Base-by-base conservation (phyloP, 148 eudicot species). In the Rhododendron ovatum region DNA sequence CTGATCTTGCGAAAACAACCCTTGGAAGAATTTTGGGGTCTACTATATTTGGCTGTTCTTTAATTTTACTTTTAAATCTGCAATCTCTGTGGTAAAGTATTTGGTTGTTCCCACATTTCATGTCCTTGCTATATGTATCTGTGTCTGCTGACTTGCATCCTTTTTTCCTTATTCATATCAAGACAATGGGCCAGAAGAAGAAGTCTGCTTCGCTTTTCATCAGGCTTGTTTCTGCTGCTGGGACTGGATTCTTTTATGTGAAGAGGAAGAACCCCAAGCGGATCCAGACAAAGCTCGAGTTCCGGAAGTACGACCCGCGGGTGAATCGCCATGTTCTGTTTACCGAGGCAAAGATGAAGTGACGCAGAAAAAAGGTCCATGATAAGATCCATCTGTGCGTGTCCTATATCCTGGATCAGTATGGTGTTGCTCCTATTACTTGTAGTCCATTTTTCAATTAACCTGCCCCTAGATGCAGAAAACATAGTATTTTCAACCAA, bases 181-280 rank as follows among this genome's bases (percentile, higher is more conserved):
- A 85, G 85, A 84, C 17, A 71, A 96, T 96, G 99, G 99, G 99
- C 59, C 91, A 85, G 47, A 94, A 95, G 89, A 94, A 92, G 92
- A 95, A 96, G 93, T 90, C 94, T 77, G 96, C 92, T 88, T 87
- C 98, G 10, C 83, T 93, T 84, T 89, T 96, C 71, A 92, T 94
- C 86, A 94, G 95, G 93, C 96, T 95, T 3, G 96, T 96, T 14
- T 96, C 99, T 55, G 92, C 98, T 33, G 99, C 99, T 53, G 99
- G 99, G 83, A 96, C 99, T 18, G 99, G 99, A 15, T 96, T 95
- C 89, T 96, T 95, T 86, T 96, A 96, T 76, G 98, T 95, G 88
- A 93, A 90, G 82, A 94, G 88, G 91, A 96, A 96, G 91, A 96
- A 94, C 83, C 95, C 98, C 11, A 95, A 89, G 86, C 90, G 90